Evolutionary conservation across 2,329 filamentous ascomycete genomes (phyloP).

Genomic region (Botrytis aclada): DNA sequence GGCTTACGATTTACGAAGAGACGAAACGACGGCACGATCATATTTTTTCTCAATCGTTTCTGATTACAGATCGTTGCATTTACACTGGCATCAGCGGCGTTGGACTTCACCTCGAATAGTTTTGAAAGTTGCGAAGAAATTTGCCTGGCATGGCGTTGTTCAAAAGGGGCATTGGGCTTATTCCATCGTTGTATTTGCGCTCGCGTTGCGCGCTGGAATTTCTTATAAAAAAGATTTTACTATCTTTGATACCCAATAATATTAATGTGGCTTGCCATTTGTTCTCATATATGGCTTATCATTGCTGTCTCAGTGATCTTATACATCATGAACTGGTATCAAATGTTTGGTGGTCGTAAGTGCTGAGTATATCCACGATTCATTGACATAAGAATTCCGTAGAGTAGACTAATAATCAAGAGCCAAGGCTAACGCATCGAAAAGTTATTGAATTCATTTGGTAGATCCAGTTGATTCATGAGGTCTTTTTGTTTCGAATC

Average conservation of each 20-base stretch:
- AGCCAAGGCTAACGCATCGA: neutral
- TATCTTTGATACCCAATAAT: neutral
- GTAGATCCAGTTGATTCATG: neutral
- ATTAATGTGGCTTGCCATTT: neutral
- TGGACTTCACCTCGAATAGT: neutral
- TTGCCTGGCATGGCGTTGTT: neutral
- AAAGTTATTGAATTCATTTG: rapidly evolving
- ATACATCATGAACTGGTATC: neutral
- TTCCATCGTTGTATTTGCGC: neutral
- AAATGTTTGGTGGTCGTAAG: too few species aligned
- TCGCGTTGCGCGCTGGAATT: neutral
- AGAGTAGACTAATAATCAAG: neutral
- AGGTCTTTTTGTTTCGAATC: neutral
- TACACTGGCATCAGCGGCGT: neutral
- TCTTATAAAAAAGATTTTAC: too few species aligned
- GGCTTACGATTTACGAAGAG: neutral
- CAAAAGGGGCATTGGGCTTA: neutral
- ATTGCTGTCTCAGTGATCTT: neutral
- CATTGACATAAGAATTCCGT: neutral
- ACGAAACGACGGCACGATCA: neutral
- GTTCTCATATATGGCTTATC: neutral
- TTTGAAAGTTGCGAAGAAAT: neutral
- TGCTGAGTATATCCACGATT: neutral
- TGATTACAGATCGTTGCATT: neutral
- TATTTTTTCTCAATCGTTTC: neutral